These are phyloP conservation scores for Mycena vulgaris DNA, from an alignment of 768 basidiomycete genomes.

Conservation along the genomic window DNA sequence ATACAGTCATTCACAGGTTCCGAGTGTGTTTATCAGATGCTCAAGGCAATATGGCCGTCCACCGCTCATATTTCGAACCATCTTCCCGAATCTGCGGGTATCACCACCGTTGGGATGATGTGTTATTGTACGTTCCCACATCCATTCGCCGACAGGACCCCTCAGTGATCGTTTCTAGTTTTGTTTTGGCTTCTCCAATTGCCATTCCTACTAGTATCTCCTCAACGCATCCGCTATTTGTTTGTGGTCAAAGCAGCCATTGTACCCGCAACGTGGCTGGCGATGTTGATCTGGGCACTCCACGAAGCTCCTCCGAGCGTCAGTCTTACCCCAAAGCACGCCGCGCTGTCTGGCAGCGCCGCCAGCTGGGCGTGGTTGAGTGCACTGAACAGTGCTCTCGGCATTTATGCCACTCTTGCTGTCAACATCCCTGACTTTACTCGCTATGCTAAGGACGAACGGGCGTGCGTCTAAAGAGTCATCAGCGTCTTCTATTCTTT, in stretches of 20 bases:
- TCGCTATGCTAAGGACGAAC: conserved; percentile 80
- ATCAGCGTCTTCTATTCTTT: neutral
- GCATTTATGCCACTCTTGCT: conserved; percentile 79
- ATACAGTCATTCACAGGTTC: conserved; percentile 70
- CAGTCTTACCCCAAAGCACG: conserved; percentile 70
- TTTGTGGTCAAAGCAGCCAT: conserved; percentile 80
- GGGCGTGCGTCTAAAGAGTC: conserved; percentile 61
- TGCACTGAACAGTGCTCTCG: conserved; percentile 83
- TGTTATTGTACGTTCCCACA: conserved; percentile 29
- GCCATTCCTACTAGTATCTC: conserved; percentile 82
- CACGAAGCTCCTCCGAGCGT: conserved; percentile 74
- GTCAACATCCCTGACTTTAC: conserved; percentile 94
- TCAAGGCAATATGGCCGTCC: conserved; percentile 89
- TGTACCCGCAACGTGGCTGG: conserved; percentile 76
- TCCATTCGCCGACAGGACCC: too few species aligned
- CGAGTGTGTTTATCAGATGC: conserved; percentile 86
- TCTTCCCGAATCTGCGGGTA: conserved; percentile 68
- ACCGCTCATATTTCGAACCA: conserved; percentile 75
- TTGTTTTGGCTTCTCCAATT: conserved; percentile 86
- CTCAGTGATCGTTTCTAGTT: conserved; percentile 43
- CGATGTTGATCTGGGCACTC: conserved; percentile 87
- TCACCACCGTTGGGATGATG: conserved; percentile 72
- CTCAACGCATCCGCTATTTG: conserved; percentile 82
- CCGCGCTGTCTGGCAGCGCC: conserved; percentile 65
- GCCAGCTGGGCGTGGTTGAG: conserved; percentile 87